A percentile compares a stretch with the other conserved stretches of the same genome.
phyloP scores from a whole-genome alignment of 2,329 filamentous ascomycete genomes.

The Chrysoporthe austroafricana region DNA sequence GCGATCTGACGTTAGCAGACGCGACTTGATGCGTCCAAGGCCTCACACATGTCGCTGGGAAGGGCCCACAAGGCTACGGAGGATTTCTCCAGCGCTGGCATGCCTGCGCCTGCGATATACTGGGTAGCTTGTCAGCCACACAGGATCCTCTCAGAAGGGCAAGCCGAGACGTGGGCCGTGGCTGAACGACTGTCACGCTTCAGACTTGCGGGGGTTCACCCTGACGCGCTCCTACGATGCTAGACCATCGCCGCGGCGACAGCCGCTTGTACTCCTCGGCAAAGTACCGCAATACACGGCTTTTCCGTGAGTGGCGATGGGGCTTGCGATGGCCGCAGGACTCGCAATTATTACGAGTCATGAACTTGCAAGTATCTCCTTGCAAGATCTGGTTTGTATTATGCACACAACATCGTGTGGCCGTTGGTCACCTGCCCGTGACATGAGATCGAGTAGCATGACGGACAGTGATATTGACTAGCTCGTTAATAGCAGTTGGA shows the following conservation, averaged over 20 bases:
- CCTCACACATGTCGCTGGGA: not conserved
- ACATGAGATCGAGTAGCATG: not conserved
- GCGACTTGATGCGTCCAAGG: not conserved
- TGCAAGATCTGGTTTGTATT: not conserved
- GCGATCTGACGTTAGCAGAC: not conserved
- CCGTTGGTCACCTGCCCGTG: not conserved
- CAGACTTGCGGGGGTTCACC: not conserved
- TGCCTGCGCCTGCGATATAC: not conserved
- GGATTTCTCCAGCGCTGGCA: not conserved
- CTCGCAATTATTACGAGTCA: constrained; percentile 8
- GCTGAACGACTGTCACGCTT: constrained; percentile 1
- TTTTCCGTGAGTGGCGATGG: constrained; percentile 1
- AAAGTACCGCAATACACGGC: constrained; percentile 7
- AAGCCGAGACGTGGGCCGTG: constrained; percentile 9
- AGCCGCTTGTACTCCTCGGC: not conserved
- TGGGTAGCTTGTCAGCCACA: constrained; percentile 6
- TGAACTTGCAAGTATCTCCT: not conserved
- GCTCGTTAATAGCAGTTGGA: not conserved
- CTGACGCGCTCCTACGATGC: not conserved
- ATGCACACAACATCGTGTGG: not conserved
- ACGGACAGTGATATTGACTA: not conserved
- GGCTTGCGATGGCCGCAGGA: not conserved
- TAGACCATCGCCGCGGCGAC: not conserved
- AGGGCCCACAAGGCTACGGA: not conserved
- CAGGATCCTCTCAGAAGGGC: constrained; percentile 7